Percentiles rank a stretch among this genome's conserved stretches.
These are phyloP conservation scores for Globisporangium iwayamae DNA, from an alignment of 352 stramenopile genomes.

Conservation along the genomic window DNA sequence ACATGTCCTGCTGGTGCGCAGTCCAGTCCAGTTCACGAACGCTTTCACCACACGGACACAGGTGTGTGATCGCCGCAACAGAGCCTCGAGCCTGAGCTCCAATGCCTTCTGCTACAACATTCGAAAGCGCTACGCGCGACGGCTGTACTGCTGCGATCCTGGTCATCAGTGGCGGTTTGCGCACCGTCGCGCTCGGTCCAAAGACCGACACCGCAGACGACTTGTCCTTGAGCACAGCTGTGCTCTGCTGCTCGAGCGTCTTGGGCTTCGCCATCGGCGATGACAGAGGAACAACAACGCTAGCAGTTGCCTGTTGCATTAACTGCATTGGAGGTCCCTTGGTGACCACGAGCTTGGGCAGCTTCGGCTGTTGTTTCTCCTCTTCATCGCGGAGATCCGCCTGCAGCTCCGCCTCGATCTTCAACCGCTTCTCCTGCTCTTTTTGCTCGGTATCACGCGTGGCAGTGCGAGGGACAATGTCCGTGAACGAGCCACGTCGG, in stretches of 20 bases:
- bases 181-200: constrained; percentile 9
- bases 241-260: constrained; percentile 24
- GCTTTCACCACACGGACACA: constrained; percentile 43
- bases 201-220: constrained; percentile 19
- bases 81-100: neutral
- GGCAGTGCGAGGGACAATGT: constrained; percentile 20
- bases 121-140: neutral
- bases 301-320: constrained; percentile 14
- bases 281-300: neutral
- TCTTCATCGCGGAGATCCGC: constrained; percentile 9
- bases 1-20: constrained; percentile 28
- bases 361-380: constrained; percentile 10
- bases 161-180: constrained; percentile 9
- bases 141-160: neutral
- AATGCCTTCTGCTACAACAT: neutral
- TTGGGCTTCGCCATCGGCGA: neutral
- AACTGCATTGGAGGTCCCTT: constrained; percentile 36
- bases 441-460: constrained; percentile 16
- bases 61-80: constrained; percentile 7
- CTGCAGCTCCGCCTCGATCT: constrained; percentile 21
- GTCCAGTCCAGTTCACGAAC: constrained; percentile 25
- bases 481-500: constrained; percentile 30
- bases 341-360: constrained; percentile 41
- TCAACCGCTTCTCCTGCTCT: constrained; percentile 15
- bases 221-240: constrained; percentile 23